Evolutionary conservation across 805 yeast species (phyloP).

Genomic region (Wilhelminamyces savonicus): DNA sequence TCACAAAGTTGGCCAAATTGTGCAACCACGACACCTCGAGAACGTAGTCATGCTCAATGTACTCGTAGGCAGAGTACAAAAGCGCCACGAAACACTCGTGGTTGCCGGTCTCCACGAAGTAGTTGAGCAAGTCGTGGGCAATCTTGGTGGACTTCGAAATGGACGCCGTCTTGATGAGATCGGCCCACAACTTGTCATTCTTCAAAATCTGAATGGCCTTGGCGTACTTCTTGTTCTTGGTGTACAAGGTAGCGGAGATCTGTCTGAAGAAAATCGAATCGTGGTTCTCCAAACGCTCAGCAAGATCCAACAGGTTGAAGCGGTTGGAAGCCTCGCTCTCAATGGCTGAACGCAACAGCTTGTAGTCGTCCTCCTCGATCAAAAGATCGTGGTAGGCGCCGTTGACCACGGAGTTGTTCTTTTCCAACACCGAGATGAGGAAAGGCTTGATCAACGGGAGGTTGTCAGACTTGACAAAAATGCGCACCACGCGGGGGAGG

Average conservation of each 20-base stretch:
- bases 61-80: constrained; percentile 77
- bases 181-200: constrained; percentile 90
- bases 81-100: constrained; percentile 92
- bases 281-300: constrained; percentile 88
- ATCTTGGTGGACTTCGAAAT: constrained; percentile 71
- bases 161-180: constrained; percentile 89
- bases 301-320: constrained; percentile 87
- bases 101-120: constrained; percentile 95
- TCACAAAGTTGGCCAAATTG: constrained; percentile 73
- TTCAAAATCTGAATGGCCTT: constrained; percentile 86
- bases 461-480: constrained; percentile 92
- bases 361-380: constrained; percentile 95
- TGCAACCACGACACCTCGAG: constrained; percentile 89
- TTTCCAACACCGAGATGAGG: constrained; percentile 82
- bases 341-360: constrained; percentile 78
- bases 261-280: constrained; percentile 89
- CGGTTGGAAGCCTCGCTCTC: constrained; percentile 75
- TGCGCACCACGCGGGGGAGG: constrained; percentile 88
- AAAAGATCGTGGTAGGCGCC: constrained; percentile 91
- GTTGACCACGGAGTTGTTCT: constrained; percentile 87
- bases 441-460: constrained; percentile 95
- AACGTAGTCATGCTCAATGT: constrained; percentile 76
- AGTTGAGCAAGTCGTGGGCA: constrained; percentile 81
- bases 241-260: constrained; percentile 89
- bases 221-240: constrained; percentile 89